These are phyloP conservation scores for Lyophyllum shimeji DNA, from an alignment of 768 basidiomycete species.

Conservation along the genomic window DNA sequence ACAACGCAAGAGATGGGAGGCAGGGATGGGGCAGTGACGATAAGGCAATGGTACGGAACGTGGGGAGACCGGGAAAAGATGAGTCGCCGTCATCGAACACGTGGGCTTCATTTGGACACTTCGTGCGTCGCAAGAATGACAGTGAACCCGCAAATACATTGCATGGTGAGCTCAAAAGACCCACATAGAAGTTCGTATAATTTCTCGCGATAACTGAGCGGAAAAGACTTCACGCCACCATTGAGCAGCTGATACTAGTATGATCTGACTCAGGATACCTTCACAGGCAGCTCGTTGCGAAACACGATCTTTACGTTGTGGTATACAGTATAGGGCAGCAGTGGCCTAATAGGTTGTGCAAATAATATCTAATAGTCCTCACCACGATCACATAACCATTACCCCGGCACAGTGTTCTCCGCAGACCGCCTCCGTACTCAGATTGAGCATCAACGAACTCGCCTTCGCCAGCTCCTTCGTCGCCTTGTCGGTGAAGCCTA, in stretches of 20 bases:
- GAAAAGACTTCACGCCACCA: not conserved
- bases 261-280: too few relatives aligned
- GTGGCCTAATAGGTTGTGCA: not conserved
- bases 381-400: slow-evolving; percentile 1
- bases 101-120: not conserved
- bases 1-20: too few relatives aligned
- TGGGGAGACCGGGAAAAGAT: too few relatives aligned
- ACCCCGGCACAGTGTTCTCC: slow-evolving; percentile 7
- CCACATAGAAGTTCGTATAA: not conserved
- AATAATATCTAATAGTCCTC: not conserved
- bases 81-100: too few relatives aligned
- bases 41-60: too few relatives aligned
- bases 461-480: slow-evolving; percentile 14
- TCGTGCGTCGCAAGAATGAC: not conserved
- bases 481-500: slow-evolving; percentile 4
- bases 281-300: too few relatives aligned
- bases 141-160: not conserved
- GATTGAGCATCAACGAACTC: slow-evolving; percentile 11
- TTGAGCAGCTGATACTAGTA: not conserved
- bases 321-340: not conserved
- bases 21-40: too few relatives aligned
- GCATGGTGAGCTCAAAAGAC: not conserved
- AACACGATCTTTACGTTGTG: too few relatives aligned
- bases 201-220: not conserved
- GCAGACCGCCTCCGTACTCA: slow-evolving; percentile 21